phyloP scores from a whole-genome alignment of 768 basidiomycete species.

The Kwoniella europaea region DNA sequence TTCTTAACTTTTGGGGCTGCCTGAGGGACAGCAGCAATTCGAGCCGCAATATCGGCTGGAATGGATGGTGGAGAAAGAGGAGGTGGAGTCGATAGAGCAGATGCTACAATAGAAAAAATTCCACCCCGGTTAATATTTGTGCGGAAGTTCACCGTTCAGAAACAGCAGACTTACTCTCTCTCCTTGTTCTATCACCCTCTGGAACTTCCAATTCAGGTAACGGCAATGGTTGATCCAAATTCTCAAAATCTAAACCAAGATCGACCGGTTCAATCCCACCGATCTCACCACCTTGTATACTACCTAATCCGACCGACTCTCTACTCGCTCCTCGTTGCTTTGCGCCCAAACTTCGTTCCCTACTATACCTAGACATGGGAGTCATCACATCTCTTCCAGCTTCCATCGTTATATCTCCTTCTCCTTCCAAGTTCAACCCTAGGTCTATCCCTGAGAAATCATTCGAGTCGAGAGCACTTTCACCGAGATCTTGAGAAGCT shows the following conservation, averaged over 20 bases:
- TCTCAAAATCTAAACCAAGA: conserved; percentile 33
- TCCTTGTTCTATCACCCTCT: conserved; percentile 61
- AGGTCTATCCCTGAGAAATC: conserved; percentile 52
- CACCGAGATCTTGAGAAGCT: conserved; percentile 39
- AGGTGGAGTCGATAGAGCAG: conserved; percentile 78
- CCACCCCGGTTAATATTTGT: too few species aligned
- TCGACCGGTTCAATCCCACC: conserved; percentile 29
- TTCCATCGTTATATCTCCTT: conserved; percentile 34
- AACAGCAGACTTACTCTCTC: conserved; percentile 60
- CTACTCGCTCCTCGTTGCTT: conserved; percentile 11
- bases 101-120: conserved; percentile 60
- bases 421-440: conserved; percentile 37
- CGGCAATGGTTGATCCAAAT: conserved; percentile 70
- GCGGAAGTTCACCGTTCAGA: too few species aligned
- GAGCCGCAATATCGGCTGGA: conserved; percentile 64
- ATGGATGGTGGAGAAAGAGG: conserved; percentile 59
- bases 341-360: conserved; percentile 27
- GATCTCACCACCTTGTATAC: conserved; percentile 10
- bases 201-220: conserved; percentile 68
- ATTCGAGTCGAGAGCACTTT: conserved; percentile 44
- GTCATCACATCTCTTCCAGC: conserved; percentile 38
- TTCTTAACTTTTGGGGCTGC: conserved; percentile 66
- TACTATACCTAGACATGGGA: conserved; percentile 29
- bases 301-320: conserved; percentile 18
- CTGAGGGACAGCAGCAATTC: conserved; percentile 52